A percentile compares a stretch with the other conserved stretches of the same genome.
Evolutionary conservation across 176 grass and related monocot species (phyloP).

Genomic region (Oryza brachyantha): DNA sequence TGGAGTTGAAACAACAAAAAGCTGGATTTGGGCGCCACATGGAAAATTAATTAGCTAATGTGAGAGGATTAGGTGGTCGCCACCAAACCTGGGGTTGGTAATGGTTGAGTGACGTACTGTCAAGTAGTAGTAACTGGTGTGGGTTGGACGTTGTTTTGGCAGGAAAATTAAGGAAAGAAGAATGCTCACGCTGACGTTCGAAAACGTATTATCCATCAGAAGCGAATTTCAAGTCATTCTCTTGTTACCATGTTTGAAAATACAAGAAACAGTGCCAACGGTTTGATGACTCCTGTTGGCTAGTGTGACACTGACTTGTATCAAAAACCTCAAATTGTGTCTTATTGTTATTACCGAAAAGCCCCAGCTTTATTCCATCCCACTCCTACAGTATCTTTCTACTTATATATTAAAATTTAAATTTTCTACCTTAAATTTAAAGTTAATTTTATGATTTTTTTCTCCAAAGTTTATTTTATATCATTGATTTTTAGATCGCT

Average conservation of each 20-base stretch:
- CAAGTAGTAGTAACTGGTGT: background rate
- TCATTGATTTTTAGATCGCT: too few relatives aligned
- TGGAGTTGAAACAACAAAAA: background rate
- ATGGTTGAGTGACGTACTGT: background rate
- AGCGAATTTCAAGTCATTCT: background rate
- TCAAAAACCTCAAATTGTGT: background rate
- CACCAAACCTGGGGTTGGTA: conserved; percentile 24
- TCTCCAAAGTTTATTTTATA: too few relatives aligned
- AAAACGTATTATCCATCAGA: background rate
- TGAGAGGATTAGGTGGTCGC: background rate
- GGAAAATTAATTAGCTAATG: background rate
- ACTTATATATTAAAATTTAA: too few relatives aligned
- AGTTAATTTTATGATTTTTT: too few relatives aligned
- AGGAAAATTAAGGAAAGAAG: background rate
- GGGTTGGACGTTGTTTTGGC: background rate
- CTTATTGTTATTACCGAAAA: background rate
- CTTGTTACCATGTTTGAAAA: background rate
- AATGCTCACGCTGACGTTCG: background rate
- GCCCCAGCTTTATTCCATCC: background rate
- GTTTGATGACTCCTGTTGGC: background rate
- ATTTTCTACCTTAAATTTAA: too few relatives aligned
- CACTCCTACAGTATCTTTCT: too few relatives aligned
- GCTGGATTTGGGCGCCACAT: background rate
- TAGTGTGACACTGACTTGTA: background rate
- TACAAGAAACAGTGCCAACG: too few relatives aligned